Base-by-base conservation (phyloP, 129 eudicot genomes). In the Dittrichia graveolens region DNA sequence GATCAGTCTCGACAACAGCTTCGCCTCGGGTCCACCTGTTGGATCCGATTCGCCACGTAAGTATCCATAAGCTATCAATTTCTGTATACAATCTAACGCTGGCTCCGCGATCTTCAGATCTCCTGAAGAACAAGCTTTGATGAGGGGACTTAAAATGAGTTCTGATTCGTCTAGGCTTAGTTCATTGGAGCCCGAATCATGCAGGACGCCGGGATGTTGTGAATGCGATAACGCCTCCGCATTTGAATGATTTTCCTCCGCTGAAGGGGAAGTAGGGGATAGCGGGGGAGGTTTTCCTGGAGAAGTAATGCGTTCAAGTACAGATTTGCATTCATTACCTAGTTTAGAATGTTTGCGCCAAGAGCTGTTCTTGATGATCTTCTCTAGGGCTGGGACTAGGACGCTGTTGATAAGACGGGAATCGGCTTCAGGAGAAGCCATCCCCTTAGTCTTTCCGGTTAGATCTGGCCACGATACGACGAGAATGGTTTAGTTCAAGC, bases 271-370 rank as follows among this genome's bases (percentile, higher is more conserved):
- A 18, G 84, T 64, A 16, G 87, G 65, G 7, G 87, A 56, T 56
- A 58, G 2, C 39, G 79, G 75, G 24, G 69, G 71, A 8, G 83
- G 79, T 59, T 69, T 71, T 34, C 65, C 75, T 35, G 84, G 67
- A 10, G 85, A 52, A 9, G 79, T 59, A 81, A 92, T 83, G 67
- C 69, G 82, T 58, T 92, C 95, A 77, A 87, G 80, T 16, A 92
- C 83, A 37, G 96, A 87, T 80, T 93, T 93, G 67, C 90, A 89
- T 82, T 89, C 88, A 45, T 88, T 84, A 60, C 78, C 88, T 52
- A 89, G 87, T 79, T 89, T 93, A 8, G 96, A 85, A 84, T 93
- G 89, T 73, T 93, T 93, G 46, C 98, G 91, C 96, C 96, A 93
- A 0, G 98, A 93, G 39, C 85, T 92, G 73, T 85, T 89, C 57